Evolutionary conservation across 148 eudicot species (phyloP).

Genomic region (Diospyros kaki): DNA sequence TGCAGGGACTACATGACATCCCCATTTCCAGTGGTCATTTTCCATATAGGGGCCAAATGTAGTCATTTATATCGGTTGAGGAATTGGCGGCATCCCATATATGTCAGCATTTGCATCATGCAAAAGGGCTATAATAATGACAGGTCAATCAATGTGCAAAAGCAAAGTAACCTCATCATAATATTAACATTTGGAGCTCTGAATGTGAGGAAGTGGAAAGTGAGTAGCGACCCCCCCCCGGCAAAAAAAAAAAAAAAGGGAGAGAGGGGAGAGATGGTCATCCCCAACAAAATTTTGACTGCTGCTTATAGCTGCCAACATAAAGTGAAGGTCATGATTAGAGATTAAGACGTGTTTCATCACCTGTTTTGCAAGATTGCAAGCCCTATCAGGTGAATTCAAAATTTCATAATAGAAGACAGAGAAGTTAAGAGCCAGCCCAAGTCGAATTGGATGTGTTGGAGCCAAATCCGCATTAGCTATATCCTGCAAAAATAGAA

Average conservation of each 20-base stretch:
- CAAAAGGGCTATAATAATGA: neutral
- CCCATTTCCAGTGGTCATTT: too few relatives aligned
- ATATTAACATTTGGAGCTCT: neutral
- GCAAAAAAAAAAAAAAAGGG: neutral
- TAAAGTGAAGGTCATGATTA: neutral
- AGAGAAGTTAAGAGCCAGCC: constrained; percentile 28
- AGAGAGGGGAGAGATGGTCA: neutral
- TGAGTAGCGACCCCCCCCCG: too few relatives aligned
- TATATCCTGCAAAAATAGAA: constrained; percentile 17
- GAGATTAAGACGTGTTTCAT: neutral
- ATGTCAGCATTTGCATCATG: neutral
- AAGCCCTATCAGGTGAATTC: constrained; percentile 27
- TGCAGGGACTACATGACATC: too few relatives aligned
- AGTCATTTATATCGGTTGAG: neutral
- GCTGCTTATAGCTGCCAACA: neutral
- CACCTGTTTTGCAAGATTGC: constrained; percentile 30
- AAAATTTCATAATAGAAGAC: constrained; percentile 28
- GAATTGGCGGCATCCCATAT: neutral
- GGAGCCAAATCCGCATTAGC: constrained; percentile 23
- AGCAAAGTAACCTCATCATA: neutral
- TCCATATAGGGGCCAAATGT: neutral
- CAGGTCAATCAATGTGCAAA: neutral
- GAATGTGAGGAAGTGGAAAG: too few relatives aligned
- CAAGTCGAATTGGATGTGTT: constrained; percentile 26
- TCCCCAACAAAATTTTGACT: neutral